Evolutionary conservation across 2,329 filamentous ascomycete species (phyloP).

Genomic region (Ascochyta rabiei): DNA sequence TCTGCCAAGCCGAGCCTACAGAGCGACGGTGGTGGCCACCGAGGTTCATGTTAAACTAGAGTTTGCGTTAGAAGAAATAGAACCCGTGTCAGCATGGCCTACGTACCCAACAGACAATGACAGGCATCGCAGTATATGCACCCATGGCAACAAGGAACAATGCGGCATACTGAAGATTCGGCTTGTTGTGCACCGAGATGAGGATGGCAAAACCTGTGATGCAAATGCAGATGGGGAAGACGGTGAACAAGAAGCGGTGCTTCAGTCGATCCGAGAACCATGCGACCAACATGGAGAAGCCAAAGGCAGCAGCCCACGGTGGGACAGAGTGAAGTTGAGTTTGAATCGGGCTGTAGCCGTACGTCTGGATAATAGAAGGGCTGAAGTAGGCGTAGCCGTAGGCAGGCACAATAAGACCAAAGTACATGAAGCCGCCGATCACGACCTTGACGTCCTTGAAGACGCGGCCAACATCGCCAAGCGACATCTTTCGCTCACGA

Average conservation of each 20-base stretch:
- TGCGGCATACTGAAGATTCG: slow-evolving; percentile 72
- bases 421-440: slow-evolving; percentile 59
- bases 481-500: slow-evolving; percentile 51
- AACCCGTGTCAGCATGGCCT: background rate
- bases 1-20: slow-evolving; percentile 58
- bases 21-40: slow-evolving; percentile 58
- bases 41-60: slow-evolving; percentile 59
- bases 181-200: slow-evolving; percentile 71
- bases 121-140: slow-evolving; percentile 85
- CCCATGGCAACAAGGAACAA: slow-evolving; percentile 84
- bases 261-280: slow-evolving; percentile 71
- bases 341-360: slow-evolving; percentile 59
- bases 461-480: slow-evolving; percentile 51
- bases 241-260: slow-evolving; percentile 76
- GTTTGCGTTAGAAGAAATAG: background rate
- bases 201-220: slow-evolving; percentile 80
- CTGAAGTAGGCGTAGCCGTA: slow-evolving; percentile 57
- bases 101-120: slow-evolving; percentile 63
- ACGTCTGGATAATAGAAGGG: slow-evolving; percentile 55
- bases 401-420: slow-evolving; percentile 51
- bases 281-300: slow-evolving; percentile 77
- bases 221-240: slow-evolving; percentile 70
- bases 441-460: slow-evolving; percentile 58
- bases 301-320: slow-evolving; percentile 76
- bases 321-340: slow-evolving; percentile 62